Evolutionary conservation across 352 stramenopile species (phyloP).

Genomic region (Phytopythium helicoides): DNA sequence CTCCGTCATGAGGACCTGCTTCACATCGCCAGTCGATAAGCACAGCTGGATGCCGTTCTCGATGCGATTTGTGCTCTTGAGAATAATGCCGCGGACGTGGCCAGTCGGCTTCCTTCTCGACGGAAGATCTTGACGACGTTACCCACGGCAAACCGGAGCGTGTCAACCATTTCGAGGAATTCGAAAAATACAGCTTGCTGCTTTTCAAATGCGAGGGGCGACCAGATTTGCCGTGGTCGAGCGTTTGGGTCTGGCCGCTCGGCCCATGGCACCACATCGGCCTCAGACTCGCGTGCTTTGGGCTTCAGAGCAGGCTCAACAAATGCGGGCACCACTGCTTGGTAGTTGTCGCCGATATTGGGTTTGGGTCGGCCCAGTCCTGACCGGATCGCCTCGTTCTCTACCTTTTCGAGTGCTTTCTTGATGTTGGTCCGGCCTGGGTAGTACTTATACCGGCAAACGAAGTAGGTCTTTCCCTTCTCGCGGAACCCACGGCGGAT

Average conservation of each 20-base stretch:
- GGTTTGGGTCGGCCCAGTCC: conserved; percentile 61
- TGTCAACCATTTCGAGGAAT: conserved; percentile 56
- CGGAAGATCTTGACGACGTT: conserved; percentile 72
- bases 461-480: conserved; percentile 56
- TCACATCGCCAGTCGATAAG: conserved; percentile 51
- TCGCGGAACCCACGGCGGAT: conserved; percentile 72
- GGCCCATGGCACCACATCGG: conserved; percentile 28
- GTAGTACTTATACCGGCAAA: conserved; percentile 86
- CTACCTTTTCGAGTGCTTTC: conserved; percentile 63
- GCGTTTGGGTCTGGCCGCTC: conserved; percentile 11
- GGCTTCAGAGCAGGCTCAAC: conserved; percentile 12
- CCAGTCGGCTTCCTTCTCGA: conserved; percentile 28
- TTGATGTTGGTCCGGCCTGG: conserved; percentile 56
- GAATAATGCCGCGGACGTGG: conserved; percentile 63
- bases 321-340: conserved; percentile 50
- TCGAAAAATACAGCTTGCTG: conserved; percentile 46
- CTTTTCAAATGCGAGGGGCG: conserved; percentile 38
- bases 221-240: conserved; percentile 63
- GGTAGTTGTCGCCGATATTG: conserved; percentile 62
- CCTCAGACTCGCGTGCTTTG: conserved; percentile 7
- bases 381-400: conserved; percentile 69
- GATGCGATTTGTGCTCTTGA: conserved; percentile 33
- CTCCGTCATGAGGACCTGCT: conserved; percentile 49
- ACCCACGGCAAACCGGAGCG: conserved; percentile 56
- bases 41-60: conserved; percentile 50